phyloP scores from a whole-genome alignment of 805 yeast genomes.

The Saccharomycopsis selenospora region DNA sequence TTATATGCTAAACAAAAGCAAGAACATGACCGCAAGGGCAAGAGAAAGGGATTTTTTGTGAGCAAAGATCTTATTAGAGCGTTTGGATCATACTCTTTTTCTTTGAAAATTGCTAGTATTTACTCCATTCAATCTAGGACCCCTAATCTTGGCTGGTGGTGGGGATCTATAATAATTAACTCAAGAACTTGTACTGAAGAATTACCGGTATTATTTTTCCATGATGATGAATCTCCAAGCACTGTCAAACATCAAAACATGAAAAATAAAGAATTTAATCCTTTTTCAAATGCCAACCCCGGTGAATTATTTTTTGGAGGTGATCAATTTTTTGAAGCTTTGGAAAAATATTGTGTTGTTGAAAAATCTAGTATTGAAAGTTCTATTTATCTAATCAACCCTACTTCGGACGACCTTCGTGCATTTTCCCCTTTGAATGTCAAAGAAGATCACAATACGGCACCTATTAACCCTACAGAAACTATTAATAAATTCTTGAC shows the following conservation, averaged over 20 bases:
- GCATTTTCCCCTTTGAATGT: constrained; percentile 46
- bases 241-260: constrained; percentile 55
- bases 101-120: constrained; percentile 48
- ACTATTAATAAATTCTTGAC: constrained; percentile 44
- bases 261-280: constrained; percentile 61
- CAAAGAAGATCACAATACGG: constrained; percentile 23
- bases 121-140: constrained; percentile 78
- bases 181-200: constrained; percentile 41
- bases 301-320: constrained; percentile 87
- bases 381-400: constrained; percentile 69
- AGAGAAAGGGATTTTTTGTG: constrained; percentile 5
- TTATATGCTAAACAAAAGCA: neutral
- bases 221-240: constrained; percentile 79
- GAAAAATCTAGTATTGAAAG: constrained; percentile 68
- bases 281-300: constrained; percentile 45
- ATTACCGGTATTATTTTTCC: constrained; percentile 83
- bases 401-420: constrained; percentile 56
- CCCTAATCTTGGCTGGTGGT: constrained; percentile 87
- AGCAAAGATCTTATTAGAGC: constrained; percentile 9
- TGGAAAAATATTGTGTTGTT: constrained; percentile 50
- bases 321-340: constrained; percentile 52
- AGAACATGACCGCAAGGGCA: neutral
- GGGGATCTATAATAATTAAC: constrained; percentile 76
- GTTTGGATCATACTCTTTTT: constrained; percentile 56
- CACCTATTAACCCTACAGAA: constrained; percentile 10